A percentile compares a stretch with the other conserved stretches of the same genome.
These are phyloP conservation scores for Ceratobasidium sp. DNA, from an alignment of 1,284 basidiomycete species.

Conservation along the genomic window DNA sequence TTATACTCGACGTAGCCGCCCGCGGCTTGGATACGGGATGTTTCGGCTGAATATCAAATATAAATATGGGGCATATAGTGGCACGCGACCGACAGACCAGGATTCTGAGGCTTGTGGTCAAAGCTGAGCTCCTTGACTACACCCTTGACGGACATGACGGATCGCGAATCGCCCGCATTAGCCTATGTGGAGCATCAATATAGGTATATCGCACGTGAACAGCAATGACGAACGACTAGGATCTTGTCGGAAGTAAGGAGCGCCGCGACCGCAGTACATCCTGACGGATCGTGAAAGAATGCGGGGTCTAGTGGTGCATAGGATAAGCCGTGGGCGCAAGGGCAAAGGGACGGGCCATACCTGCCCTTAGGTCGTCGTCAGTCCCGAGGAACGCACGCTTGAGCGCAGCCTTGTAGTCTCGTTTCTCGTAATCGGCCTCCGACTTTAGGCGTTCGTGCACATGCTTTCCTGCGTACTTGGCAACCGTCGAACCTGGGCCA, in stretches of 20 bases:
- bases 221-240: conserved; percentile 67
- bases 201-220: conserved; percentile 14
- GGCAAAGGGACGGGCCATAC: conserved; percentile 58
- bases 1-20: conserved; percentile 98
- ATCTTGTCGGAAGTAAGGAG: conserved; percentile 62
- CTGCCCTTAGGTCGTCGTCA: conserved; percentile 90
- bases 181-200: conserved; percentile 62
- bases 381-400: conserved; percentile 92
- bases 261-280: conserved; percentile 94
- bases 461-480: conserved; percentile 89
- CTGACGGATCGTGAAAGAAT: conserved; percentile 91
- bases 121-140: conserved; percentile 87
- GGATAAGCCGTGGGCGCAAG: background rate
- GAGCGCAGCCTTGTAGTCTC: conserved; percentile 78
- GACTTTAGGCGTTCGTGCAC: conserved; percentile 81
- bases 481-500: conserved; percentile 79
- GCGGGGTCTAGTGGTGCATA: conserved; percentile 67
- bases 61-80: background rate
- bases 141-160: conserved; percentile 88
- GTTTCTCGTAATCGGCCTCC: conserved; percentile 76
- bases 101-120: conserved; percentile 96
- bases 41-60: conserved; percentile 69
- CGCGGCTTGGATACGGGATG: conserved; percentile 85
- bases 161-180: conserved; percentile 96
- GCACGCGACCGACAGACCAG: conserved; percentile 60